Base-by-base conservation (phyloP, 768 basidiomycete genomes). In the Termitomyces sp. region DNA sequence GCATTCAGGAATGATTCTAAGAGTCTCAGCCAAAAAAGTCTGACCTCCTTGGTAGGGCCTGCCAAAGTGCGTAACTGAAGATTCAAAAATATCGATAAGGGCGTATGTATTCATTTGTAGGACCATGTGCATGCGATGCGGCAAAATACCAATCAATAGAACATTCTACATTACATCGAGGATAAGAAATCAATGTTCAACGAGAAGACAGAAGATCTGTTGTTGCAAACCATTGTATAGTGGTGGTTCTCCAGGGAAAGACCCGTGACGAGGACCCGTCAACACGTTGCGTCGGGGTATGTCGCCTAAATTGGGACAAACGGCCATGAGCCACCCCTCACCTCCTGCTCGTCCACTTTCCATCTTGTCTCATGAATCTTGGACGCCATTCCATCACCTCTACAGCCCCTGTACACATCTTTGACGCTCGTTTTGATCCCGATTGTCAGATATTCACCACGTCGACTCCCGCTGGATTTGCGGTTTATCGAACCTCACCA, bases 311-410 rank as follows among this genome's bases (percentile, higher is more conserved):
- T 58, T 52, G 21, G 62, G 62, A 56, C 62, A 63, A 52, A 56
- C 53, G 42, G 52, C 59, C 62, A 58, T 63, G 62, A 63, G 44
- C 56, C 50, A 43, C 51, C 54, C 59, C 45, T 42, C 44, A 50
- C 47, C 28, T 43, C 53, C 40, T 53, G 47, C 51, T 60, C 60
- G 21, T 58, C 45, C 47, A 48, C 59, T 58, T 52, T 41, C 51
- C 53, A 54, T 47, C 52, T 55, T 56, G 55, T 63, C 73, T 74
- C 74, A 94, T 94, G 91, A 91, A 94, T 78, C 78, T 93, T 67
- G 90, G 85, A 64, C 84, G 91, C 66, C 88, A 91, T 69, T 85
- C 86, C 37, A 91, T 94, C 73, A 83, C 86, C 59, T 74, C 90
- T 23, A 87, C 89, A 39, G 78, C 74, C 56, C 90, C 90, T 2